Evolutionary conservation across 2,329 filamentous ascomycete species (phyloP), one percentile per base, ranked within the genome.

Genomic region (Penicillium sp.): DNA sequence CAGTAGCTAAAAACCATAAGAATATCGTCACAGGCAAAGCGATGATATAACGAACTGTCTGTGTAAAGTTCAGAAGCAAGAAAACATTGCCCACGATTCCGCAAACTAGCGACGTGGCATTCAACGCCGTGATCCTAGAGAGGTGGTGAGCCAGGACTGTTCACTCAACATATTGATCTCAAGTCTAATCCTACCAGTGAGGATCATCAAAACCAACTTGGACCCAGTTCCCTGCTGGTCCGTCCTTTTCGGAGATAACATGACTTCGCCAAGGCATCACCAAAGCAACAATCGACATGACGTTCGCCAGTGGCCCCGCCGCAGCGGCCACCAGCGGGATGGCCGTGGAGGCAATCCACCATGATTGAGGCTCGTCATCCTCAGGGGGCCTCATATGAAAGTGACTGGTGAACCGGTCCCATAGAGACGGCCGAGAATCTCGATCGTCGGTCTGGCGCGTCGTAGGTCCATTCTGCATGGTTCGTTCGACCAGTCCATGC

Each of bases 231-330:
- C 63, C 79, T 61, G 85, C 86, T 1, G 80, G 69, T 5, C 80
- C 75, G 0, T 68, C 64, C 9, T 58, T 54, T 58, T 77, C 76
- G 0, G 80, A 78, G 43, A 78, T 69, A 34, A 82, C 75, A 37
- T 79, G 67, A 49, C 80, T 77, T 56, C 90, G 81, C 92, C 92
- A 96, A 19, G 85, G 85, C 24, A 86, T 87, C 1, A 91, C 90
- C n/a, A 96, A 80, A 7, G 92, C 90, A 57, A 89, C 91, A 54
- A 96, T 91, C 53, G 89, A 93, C 73, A 94, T 89, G 26, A 94
- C 87, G 54, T 92, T 96, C 2, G 92, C 92, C 9, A 96, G 83
- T 0, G 92, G 92, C 1, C 91, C 91, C 2, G 94, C 82, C 0
- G 92, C 91, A 29, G 91, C 92, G 2, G 92, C 91, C 10, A 94